Conservation (phyloP, 169 alveolate species). For the Blepharisma undulans region DNA sequence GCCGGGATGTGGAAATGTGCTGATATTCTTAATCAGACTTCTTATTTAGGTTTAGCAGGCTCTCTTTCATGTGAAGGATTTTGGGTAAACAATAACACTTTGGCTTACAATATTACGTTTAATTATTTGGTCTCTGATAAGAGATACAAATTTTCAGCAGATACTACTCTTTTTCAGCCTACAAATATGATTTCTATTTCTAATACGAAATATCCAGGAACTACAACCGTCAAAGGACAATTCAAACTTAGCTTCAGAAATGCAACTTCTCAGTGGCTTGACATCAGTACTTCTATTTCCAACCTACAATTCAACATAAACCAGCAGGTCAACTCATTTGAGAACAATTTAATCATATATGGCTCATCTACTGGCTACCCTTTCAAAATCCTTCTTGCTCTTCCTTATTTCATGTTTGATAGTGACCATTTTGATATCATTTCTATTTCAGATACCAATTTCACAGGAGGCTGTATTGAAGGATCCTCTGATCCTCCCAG, state of each 20-base stretch:
- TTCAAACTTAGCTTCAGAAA: not conserved
- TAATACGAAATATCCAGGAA: not conserved
- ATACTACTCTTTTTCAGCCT: not conserved
- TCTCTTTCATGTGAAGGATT: not conserved
- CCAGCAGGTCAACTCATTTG: not conserved
- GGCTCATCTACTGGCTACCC: not conserved
- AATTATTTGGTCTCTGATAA: not conserved
- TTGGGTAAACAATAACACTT: not conserved
- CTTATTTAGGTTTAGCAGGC: not conserved
- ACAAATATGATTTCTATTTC: not conserved
- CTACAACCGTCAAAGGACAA: not conserved
- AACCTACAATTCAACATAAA: not conserved
- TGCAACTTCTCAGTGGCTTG: not conserved
- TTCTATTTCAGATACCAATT: not conserved
- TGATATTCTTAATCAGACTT: not conserved
- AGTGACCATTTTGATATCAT: not conserved
- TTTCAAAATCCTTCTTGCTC: not conserved
- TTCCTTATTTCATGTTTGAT: not conserved
- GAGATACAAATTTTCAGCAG: not conserved
- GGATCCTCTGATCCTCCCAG: not conserved
- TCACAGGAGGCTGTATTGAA: conserved; percentile 11
- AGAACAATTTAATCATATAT: not conserved
- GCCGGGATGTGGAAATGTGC: not conserved
- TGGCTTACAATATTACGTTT: conserved; percentile 9
- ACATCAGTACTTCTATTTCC: not conserved